Conservation (phyloP, 2,329 filamentous ascomycete species). For the Diaporthe australafricana region DNA sequence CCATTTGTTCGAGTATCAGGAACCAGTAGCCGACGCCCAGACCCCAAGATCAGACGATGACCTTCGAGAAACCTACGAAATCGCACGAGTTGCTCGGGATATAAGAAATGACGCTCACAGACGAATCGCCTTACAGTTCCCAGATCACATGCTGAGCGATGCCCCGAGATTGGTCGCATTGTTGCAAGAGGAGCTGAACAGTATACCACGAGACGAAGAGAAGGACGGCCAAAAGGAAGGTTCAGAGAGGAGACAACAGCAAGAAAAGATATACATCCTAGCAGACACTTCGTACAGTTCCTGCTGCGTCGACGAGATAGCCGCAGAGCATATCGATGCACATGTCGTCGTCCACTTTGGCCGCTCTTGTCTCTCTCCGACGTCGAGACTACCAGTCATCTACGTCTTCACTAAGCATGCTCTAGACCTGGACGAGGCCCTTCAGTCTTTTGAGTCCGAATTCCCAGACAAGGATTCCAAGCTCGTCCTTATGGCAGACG, state of each 20-base stretch:
- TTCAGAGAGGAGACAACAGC: neutral
- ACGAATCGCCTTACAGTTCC: conserved; percentile 92
- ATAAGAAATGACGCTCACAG: conserved; percentile 78
- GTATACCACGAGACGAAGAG: conserved; percentile 28
- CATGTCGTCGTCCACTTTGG: conserved; percentile 96
- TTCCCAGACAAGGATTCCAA: conserved; percentile 74
- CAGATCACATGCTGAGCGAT: conserved; percentile 91
- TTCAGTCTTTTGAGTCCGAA: conserved; percentile 72
- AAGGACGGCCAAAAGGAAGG: neutral
- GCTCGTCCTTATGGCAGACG: conserved; percentile 87
- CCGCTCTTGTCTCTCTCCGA: conserved; percentile 90
- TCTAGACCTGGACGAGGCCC: conserved; percentile 71
- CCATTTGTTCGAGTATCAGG: conserved; percentile 65
- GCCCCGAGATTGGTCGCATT: conserved; percentile 82
- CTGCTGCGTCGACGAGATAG: conserved; percentile 97
- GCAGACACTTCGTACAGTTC: conserved; percentile 97
- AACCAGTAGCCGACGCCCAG: conserved; percentile 46
- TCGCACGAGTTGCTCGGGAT: conserved; percentile 81
- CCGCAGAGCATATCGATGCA: conserved; percentile 91
- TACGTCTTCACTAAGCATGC: conserved; percentile 86
- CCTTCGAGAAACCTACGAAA: conserved; percentile 83
- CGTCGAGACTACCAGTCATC: conserved; percentile 85
- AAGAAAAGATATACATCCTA: conserved; percentile 78
- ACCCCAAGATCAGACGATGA: conserved; percentile 68
- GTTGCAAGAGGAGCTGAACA: conserved; percentile 55